A percentile compares a stretch with the other conserved stretches of the same genome.
These are phyloP conservation scores for Myriosclerotinia scirpicola DNA, from an alignment of 2,329 filamentous ascomycete genomes.

Conservation along the genomic window DNA sequence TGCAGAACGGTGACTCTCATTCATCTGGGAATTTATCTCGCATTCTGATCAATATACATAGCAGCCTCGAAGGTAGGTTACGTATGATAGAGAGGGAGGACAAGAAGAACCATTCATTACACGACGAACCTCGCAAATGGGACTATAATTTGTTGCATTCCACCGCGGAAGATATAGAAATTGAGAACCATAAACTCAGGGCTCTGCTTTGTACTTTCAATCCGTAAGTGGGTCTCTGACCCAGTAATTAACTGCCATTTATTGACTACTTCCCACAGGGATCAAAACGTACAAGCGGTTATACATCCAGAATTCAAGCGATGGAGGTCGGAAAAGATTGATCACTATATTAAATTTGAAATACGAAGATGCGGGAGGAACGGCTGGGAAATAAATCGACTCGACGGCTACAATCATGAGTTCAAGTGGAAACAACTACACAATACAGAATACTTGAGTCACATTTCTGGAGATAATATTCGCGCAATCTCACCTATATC, in stretches of 20 bases:
- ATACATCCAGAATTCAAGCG: neutral
- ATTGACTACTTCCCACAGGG: neutral
- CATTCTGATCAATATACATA: conserved; percentile 5
- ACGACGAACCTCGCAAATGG: no score
- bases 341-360: conserved; percentile 9
- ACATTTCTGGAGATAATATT: neutral
- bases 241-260: neutral
- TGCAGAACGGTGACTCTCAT: neutral
- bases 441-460: neutral
- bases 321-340: neutral
- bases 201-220: conserved; percentile 16
- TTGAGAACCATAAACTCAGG: conserved; percentile 18
- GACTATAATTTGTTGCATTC: neutral
- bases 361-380: conserved; percentile 20
- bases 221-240: neutral
- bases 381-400: no score
- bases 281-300: neutral
- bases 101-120: neutral
- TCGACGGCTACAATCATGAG: neutral
- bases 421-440: conserved; percentile 17
- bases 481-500: neutral
- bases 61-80: neutral
- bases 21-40: neutral
- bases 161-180: neutral
- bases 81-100: neutral